A percentile compares a stretch with the other conserved stretches of the same genome.
Evolutionary conservation across 495 filamentous ascomycete genomes (phyloP).

Genomic region (Sphaerosporella brunnea): DNA sequence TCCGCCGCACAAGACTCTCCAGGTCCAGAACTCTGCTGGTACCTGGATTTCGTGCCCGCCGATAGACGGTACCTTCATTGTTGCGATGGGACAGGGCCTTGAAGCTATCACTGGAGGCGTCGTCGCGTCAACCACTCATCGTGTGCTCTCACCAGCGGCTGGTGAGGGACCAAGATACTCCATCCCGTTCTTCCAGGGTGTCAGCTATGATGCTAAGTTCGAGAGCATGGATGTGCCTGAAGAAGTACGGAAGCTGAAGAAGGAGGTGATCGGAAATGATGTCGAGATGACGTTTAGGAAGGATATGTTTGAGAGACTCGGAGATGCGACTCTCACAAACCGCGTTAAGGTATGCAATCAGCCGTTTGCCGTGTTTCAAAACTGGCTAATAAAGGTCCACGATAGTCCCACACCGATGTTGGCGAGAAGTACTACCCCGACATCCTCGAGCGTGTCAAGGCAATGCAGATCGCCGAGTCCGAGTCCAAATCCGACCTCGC

Average conservation of each 20-base stretch:
- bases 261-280: constrained; percentile 36
- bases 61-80: constrained; percentile 47
- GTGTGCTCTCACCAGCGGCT: constrained; percentile 47
- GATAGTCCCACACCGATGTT: constrained; percentile 59
- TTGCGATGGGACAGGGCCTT: constrained; percentile 83
- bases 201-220: constrained; percentile 63
- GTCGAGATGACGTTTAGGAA: constrained; percentile 66
- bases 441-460: constrained; percentile 31
- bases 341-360: constrained; percentile 44
- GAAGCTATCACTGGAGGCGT: constrained; percentile 83
- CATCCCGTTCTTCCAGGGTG: constrained; percentile 86
- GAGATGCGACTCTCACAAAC: constrained; percentile 72
- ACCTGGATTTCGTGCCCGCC: constrained; percentile 66
- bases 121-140: constrained; percentile 70
- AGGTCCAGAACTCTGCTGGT: constrained; percentile 73
- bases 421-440: constrained; percentile 73
- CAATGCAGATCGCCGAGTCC: constrained; percentile 1
- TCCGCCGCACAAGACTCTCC: constrained; percentile 58
- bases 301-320: constrained; percentile 47
- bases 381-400: too few relatives aligned
- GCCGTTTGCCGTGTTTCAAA: neutral
- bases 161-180: constrained; percentile 59
- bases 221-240: constrained; percentile 57
- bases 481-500: too few relatives aligned
- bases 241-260: constrained; percentile 40